Percentiles rank a stretch among this genome's conserved stretches.
These are phyloP conservation scores for Saccharomyces hybrid DNA, from an alignment of 1,139 yeast species.

Conservation along the genomic window DNA sequence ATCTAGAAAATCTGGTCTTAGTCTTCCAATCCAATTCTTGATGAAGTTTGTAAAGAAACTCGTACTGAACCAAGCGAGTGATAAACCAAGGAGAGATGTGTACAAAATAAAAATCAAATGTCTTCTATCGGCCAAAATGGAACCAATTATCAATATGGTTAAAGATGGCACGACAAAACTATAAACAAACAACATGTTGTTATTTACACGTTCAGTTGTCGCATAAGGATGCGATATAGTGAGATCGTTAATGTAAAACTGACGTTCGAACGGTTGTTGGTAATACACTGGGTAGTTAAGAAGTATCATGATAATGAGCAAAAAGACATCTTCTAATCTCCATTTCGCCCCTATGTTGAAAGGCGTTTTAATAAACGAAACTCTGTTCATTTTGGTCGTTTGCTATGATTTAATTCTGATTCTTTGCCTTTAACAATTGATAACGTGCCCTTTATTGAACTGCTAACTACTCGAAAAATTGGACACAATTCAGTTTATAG, in stretches of 20 bases:
- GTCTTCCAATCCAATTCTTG: slow-evolving; percentile 68
- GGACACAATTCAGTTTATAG: not conserved
- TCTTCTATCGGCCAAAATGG: slow-evolving; percentile 35
- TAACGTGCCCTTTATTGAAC: not conserved
- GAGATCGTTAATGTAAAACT: slow-evolving; percentile 50
- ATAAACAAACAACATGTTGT: slow-evolving; percentile 33
- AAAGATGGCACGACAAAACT: slow-evolving; percentile 39
- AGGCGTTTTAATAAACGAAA: not conserved
- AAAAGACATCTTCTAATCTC: slow-evolving; percentile 52
- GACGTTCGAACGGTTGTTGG: slow-evolving; percentile 61
- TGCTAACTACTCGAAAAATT: not conserved
- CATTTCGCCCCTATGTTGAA: slow-evolving; percentile 35
- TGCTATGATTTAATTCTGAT: not conserved
- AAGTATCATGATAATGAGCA: slow-evolving; percentile 38
- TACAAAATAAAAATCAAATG: slow-evolving; percentile 41
- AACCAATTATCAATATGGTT: slow-evolving; percentile 33
- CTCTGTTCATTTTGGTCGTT: not conserved
- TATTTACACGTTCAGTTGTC: slow-evolving; percentile 51
- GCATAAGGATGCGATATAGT: slow-evolving; percentile 70
- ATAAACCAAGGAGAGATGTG: slow-evolving; percentile 46
- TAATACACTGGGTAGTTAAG: slow-evolving; percentile 40
- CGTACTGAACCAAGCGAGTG: slow-evolving; percentile 45
- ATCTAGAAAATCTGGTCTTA: slow-evolving; percentile 70
- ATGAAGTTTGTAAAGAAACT: slow-evolving; percentile 55
- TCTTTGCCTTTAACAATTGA: not conserved